phyloP scores from a whole-genome alignment of 805 yeast species.

The Metschnikowia amazonensis region DNA sequence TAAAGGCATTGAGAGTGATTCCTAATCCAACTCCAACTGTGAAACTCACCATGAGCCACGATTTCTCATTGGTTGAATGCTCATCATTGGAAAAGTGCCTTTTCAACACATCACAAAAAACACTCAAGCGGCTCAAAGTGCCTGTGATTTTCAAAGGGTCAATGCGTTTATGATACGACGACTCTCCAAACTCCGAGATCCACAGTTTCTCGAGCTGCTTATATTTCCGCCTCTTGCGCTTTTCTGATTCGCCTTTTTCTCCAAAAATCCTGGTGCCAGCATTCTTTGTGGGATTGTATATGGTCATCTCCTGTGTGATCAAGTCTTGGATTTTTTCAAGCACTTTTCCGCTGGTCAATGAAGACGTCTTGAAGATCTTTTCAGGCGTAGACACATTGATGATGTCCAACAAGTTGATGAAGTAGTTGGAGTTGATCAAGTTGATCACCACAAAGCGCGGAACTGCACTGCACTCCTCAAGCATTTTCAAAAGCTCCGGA shows the following conservation, averaged over 20 bases:
- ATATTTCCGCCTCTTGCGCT: slow-evolving; percentile 8
- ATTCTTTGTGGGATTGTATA: neutral
- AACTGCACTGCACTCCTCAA: slow-evolving; percentile 7
- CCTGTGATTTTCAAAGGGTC: slow-evolving; percentile 33
- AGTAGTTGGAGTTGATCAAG: slow-evolving; percentile 38
- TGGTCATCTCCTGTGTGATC: slow-evolving; percentile 24
- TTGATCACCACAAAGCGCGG: slow-evolving; percentile 37
- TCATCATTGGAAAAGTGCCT: neutral
- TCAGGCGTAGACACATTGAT: slow-evolving; percentile 31
- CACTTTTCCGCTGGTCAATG: slow-evolving; percentile 25
- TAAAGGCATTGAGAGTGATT: slow-evolving; percentile 15
- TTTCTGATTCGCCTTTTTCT: neutral
- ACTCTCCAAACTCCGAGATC: slow-evolving; percentile 14
- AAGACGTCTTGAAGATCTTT: slow-evolving; percentile 39
- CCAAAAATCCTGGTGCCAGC: neutral
- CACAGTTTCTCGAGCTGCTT: slow-evolving; percentile 8
- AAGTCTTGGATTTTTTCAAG: slow-evolving; percentile 25
- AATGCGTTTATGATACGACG: slow-evolving; percentile 16
- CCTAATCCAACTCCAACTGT: slow-evolving; percentile 39
- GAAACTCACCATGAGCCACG: slow-evolving; percentile 29
- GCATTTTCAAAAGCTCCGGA: slow-evolving; percentile 22
- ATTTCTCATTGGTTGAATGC: neutral
- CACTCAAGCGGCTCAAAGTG: slow-evolving; percentile 21
- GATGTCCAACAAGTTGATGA: slow-evolving; percentile 36
- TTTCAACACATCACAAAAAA: slow-evolving; percentile 7